Percentiles rank a stretch among this genome's conserved stretches.
Conservation (phyloP, 1,139 yeast genomes). For the Hanseniaspora sp. region DNA sequence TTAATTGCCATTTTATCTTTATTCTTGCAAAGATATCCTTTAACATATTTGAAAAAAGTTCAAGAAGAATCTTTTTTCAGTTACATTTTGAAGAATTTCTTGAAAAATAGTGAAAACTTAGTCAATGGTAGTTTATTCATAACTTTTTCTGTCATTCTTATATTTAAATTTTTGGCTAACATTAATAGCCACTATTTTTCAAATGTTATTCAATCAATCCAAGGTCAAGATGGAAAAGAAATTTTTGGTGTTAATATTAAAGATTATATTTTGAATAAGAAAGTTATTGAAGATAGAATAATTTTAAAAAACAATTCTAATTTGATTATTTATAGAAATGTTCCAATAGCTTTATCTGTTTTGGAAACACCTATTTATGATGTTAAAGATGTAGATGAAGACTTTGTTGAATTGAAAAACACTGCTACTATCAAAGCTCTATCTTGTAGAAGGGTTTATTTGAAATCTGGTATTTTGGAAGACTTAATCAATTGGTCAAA, state of each 20-base stretch:
- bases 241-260: conserved; percentile 48
- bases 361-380: conserved; percentile 30
- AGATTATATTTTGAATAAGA: conserved; percentile 32
- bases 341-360: conserved; percentile 53
- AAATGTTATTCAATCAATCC: conserved; percentile 38
- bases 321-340: conserved; percentile 47
- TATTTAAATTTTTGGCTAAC: conserved; percentile 29
- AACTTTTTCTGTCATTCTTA: conserved; percentile 21
- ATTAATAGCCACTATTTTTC: conserved; percentile 32
- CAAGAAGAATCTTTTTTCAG: conserved; percentile 1
- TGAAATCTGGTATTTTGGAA: conserved; percentile 48
- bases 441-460: conserved; percentile 56
- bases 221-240: conserved; percentile 37
- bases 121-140: conserved; percentile 23
- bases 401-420: conserved; percentile 32
- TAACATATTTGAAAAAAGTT: not conserved
- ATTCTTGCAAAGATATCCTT: conserved; percentile 1
- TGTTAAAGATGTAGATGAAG: conserved; percentile 30
- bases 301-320: conserved; percentile 39
- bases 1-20: not conserved
- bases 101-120: conserved; percentile 22
- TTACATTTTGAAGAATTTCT: conserved; percentile 19
- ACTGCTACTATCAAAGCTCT: conserved; percentile 37
- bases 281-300: conserved; percentile 22
- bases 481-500: conserved; percentile 54